phyloP scores from a whole-genome alignment of 805 yeast species.

The Candida succiphila region DNA sequence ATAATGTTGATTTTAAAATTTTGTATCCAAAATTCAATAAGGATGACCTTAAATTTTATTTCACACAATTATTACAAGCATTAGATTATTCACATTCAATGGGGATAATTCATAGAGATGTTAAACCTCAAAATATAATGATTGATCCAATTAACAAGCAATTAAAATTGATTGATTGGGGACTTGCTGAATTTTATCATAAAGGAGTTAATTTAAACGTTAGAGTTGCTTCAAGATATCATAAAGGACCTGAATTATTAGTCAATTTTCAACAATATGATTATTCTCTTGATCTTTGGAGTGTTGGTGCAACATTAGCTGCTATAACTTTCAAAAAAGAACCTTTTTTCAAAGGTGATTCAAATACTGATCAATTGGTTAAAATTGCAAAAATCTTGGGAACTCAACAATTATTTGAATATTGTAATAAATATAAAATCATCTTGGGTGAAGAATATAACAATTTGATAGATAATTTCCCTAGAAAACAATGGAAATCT shows the following conservation, averaged over 20 bases:
- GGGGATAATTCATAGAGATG: constrained; percentile 96
- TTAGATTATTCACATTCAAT: constrained; percentile 84
- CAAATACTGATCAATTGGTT: constrained; percentile 84
- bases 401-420: constrained; percentile 64
- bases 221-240: constrained; percentile 86
- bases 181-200: constrained; percentile 89
- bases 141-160: constrained; percentile 69
- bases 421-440: constrained; percentile 63
- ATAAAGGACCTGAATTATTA: constrained; percentile 86
- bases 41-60: constrained; percentile 71
- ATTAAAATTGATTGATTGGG: constrained; percentile 88
- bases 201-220: constrained; percentile 85
- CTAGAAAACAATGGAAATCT: constrained; percentile 71
- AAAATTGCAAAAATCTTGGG: constrained; percentile 86
- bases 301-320: constrained; percentile 88
- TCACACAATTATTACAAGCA: constrained; percentile 73
- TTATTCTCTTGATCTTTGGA: constrained; percentile 89
- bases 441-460: constrained; percentile 67
- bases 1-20: constrained; percentile 73
- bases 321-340: constrained; percentile 85
- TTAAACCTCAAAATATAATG: constrained; percentile 94
- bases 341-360: constrained; percentile 86
- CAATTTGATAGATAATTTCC: constrained; percentile 63
- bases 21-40: constrained; percentile 73
- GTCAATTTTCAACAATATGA: constrained; percentile 84